Evolutionary conservation across 2,329 filamentous ascomycete species (phyloP), one percentile per base, ranked within the genome.

Genomic region (Aspergillus ustus): DNA sequence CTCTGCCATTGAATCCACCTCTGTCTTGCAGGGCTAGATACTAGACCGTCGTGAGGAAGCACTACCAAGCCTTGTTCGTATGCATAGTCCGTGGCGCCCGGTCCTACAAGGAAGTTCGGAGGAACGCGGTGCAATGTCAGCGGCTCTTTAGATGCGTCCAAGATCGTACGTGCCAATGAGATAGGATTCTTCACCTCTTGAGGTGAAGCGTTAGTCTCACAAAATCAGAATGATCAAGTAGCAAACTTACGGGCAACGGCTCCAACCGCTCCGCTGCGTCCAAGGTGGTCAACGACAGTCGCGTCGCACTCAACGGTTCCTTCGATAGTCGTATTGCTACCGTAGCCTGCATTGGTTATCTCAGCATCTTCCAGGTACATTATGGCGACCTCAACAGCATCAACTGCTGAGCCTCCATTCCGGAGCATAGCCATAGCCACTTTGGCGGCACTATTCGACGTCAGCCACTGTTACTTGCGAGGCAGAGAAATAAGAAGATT

Each of bases 271-370:
- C 95, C 95, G 75, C 94, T 98, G 66, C 93, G 88, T 46, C 96
- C 95, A 54, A 89, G 82, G 74, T 98, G 91, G 72, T 99, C 93
- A 45, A 99, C 91, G 57, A 99, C 86, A 0, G 92, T 93, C 59
- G 95, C 95, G 81, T 99, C 95, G 69, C 93, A 96, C 76, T 99
- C 95, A 13, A 98, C 95, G 1, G 88, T 86, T 1, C 95, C 95
- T 68, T 97, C 90, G 65, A 96, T 91, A 49, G 92, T 89, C 25
- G 99, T 82, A 71, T 99, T 99, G 78, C 95, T 99, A 51, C 96
- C 95, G 74, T 91, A 98, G 0, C 95, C 95, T 43, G 94, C 91
- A 75, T 99, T 99, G 40, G 96, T 99, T 67, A 99, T 96, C 71
- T 97, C 93, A 60, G 91, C 89, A 74, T 99, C 92, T 78, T 99